These are phyloP conservation scores for Podospora tetraspora DNA, from an alignment of 495 filamentous ascomycete genomes.

Conservation along the genomic window DNA sequence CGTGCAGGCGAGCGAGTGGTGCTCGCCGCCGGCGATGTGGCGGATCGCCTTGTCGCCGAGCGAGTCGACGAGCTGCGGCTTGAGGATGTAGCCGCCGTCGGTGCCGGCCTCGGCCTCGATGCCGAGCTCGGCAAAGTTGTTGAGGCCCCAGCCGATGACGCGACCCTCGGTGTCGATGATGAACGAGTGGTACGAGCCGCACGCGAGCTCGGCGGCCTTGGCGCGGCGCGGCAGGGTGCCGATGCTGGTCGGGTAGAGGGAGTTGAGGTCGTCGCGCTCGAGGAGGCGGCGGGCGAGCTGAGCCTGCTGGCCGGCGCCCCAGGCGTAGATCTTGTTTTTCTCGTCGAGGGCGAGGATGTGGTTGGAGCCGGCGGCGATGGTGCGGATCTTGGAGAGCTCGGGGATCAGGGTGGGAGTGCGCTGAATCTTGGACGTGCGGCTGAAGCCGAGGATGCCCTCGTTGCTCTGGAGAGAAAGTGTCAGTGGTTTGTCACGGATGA, in stretches of 20 bases:
- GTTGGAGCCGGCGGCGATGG: conserved; percentile 59
- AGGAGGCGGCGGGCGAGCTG: conserved; percentile 69
- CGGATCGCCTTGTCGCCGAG: conserved; percentile 50
- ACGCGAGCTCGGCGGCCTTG: conserved; percentile 51
- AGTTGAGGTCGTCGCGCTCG: conserved; percentile 52
- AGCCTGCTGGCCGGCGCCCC: conserved; percentile 68
- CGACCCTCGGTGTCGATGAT: conserved; percentile 66
- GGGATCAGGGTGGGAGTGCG: conserved; percentile 32
- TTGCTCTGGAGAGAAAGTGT: conserved; percentile 24
- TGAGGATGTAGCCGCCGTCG: conserved; percentile 49
- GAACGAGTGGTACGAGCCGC: conserved; percentile 69
- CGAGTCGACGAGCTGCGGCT: conserved; percentile 39
- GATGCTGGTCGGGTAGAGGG: conserved; percentile 64
- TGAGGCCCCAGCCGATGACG: conserved; percentile 81
- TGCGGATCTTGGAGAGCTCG: conserved; percentile 56
- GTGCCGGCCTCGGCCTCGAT: conserved; percentile 62
- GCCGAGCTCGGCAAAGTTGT: conserved; percentile 77
- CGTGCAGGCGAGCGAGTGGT: conserved; percentile 62
- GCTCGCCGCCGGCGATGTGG: conserved; percentile 59
- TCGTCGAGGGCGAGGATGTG: conserved; percentile 65
- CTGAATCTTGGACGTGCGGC: conserved; percentile 31
- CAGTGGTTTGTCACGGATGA: conserved; percentile 10
- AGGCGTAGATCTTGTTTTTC: conserved; percentile 61
- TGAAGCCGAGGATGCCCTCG: conserved; percentile 71
- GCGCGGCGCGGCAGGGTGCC: conserved; percentile 53